Conservation (phyloP, 306 rosid species). For the Potentilla sterilis region DNA sequence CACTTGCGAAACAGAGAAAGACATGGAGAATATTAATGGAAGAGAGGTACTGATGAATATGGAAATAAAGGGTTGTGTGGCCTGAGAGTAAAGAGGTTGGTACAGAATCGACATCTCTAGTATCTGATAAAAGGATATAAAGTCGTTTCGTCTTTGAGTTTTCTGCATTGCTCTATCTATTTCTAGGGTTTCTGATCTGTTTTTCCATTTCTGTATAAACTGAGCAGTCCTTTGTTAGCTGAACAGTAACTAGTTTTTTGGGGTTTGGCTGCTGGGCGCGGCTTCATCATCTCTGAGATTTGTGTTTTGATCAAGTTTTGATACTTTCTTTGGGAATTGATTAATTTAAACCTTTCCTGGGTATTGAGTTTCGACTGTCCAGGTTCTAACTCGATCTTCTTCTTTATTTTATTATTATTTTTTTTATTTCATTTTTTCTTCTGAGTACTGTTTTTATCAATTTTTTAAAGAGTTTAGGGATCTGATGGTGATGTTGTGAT, state of each 20-base stretch:
- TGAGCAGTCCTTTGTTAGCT: neutral
- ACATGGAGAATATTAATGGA: constrained; percentile 27
- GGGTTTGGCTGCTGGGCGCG: neutral
- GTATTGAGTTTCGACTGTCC: neutral
- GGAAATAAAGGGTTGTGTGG: constrained; percentile 28
- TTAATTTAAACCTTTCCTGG: neutral
- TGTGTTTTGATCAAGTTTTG: too few species aligned
- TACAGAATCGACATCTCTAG: constrained; percentile 3
- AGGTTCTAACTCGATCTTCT: neutral
- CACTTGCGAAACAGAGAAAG: constrained; percentile 9
- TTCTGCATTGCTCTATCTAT: neutral
- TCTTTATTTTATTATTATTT: neutral
- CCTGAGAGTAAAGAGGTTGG: constrained; percentile 21
- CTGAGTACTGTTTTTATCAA: neutral
- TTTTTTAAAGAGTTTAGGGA: neutral
- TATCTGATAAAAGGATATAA: neutral
- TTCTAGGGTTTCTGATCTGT: constrained; percentile 43
- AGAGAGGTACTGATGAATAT: constrained; percentile 16
- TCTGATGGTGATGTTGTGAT: neutral
- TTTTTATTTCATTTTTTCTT: neutral
- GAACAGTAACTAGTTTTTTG: neutral
- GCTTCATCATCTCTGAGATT: neutral
- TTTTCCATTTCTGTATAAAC: neutral
- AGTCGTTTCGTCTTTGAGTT: neutral
- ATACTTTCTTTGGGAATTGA: neutral